phyloP scores from a whole-genome alignment of 2,329 filamentous ascomycete genomes.

The Hortaea sp. region DNA sequence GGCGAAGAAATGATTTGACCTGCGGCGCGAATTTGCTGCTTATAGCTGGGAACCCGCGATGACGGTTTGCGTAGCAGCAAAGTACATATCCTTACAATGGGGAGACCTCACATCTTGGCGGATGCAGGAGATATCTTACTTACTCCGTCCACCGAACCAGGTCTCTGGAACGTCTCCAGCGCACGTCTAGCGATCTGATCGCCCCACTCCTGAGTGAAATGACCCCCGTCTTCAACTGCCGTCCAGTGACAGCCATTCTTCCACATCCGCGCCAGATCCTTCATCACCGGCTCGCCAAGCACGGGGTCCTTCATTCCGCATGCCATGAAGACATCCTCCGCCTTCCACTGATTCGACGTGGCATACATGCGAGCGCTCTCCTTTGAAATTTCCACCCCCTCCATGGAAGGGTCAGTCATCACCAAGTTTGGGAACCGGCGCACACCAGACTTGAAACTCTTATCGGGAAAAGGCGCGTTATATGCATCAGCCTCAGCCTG shows the following conservation, averaged over 20 bases:
- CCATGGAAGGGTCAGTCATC: not conserved
- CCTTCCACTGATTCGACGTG: not conserved
- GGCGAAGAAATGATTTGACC: too few relatives aligned
- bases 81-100: too few relatives aligned
- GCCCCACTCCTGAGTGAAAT: not conserved
- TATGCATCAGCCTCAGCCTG: not conserved
- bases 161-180: too few relatives aligned
- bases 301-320: not conserved
- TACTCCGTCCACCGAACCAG: too few relatives aligned
- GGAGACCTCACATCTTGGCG: too few relatives aligned
- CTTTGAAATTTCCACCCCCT: not conserved
- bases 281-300: not conserved
- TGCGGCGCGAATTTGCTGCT: too few relatives aligned
- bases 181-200: not conserved
- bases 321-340: not conserved
- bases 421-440: not conserved
- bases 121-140: too few relatives aligned
- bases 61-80: too few relatives aligned
- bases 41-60: too few relatives aligned
- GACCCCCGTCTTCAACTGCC: not conserved
- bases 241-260: not conserved
- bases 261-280: not conserved
- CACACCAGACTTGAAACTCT: not conserved
- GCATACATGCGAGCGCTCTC: not conserved
- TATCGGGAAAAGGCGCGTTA: not conserved